Evolutionary conservation across 306 rosid species (phyloP), one percentile per base, ranked within the genome.

Genomic region (Cicer bijugum): DNA sequence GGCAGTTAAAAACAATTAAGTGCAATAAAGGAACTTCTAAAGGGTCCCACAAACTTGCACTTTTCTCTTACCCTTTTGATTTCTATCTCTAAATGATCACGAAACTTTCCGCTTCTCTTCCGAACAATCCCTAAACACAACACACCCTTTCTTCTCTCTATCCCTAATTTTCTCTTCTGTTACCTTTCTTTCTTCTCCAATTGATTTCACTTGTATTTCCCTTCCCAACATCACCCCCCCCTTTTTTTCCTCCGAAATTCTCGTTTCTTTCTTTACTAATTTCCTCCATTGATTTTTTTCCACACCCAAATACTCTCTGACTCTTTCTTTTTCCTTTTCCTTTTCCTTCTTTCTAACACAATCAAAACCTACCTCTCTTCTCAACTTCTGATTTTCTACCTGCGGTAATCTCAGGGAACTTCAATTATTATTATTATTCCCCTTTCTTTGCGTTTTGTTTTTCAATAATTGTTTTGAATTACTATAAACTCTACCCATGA

Each of bases 11-110:
- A 62, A 10, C 2, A 51, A 42, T 51, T 33, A 7, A 50, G 33
- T 28, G 73, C n/a, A 66, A 42, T 6, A 71, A 75, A 14, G 42
- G 42, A 19, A 58, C 2, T 59, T 52, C 77, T 17, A 67, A 23
- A 35, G 81, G 82, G 17, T 69, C 79, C 91, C 84, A 83, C 82
- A 60, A 23, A 12, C 44, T 57, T 60, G 88, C 84, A 77, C 90
- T 84, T 90, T 85, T 83, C 9, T n/a, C 75, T 75, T 66, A 42
- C 48, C 78, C 37, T 12, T 63, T 77, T 59, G 40, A 57, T 39
- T 28, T 19, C 17, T 52, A 16, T 45, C 56, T 53, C n/a, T 20
- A n/a, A n/a, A 47, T 42, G 47, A 67, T 14, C 3, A 66, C 63
- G 53, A 66, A 37, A 48, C 37, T n/a, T n/a, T 57, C 51, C 6